phyloP scores from a whole-genome alignment of 768 basidiomycete species.

The Leucogyrophana mollusca region DNA sequence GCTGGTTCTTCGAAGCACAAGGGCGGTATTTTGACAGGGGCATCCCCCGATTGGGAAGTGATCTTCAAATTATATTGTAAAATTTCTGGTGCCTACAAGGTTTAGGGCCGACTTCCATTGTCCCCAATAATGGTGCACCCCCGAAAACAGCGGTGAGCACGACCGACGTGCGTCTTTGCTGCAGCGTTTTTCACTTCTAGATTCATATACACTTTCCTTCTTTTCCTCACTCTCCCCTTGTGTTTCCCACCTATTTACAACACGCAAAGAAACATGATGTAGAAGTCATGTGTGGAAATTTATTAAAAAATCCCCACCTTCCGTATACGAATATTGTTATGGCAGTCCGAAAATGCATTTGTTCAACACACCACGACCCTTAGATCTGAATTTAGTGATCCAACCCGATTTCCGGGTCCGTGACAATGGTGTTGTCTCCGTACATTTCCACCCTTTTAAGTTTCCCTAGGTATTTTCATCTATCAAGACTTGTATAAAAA shows the following conservation, averaged over 20 bases:
- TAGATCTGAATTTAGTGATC: constrained; percentile 72
- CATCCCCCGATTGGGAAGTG: constrained; percentile 18
- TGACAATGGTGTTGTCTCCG: constrained; percentile 38
- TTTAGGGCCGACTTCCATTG: constrained; percentile 10
- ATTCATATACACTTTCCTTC: constrained; percentile 1
- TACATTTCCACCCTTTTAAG: constrained; percentile 38
- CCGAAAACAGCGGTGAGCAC: no score
- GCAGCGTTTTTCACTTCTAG: no score
- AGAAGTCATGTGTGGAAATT: constrained; percentile 29
- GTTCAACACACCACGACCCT: constrained; percentile 62
- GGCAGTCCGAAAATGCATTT: constrained; percentile 39
- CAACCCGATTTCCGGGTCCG: constrained; percentile 41
- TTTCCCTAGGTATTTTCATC: constrained; percentile 30
- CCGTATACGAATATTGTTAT: constrained; percentile 37
- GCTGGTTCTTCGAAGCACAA: constrained; percentile 19
- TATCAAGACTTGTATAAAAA: constrained; percentile 47
- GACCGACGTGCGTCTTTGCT: no score
- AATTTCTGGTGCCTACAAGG: constrained; percentile 3
- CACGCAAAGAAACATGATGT: constrained; percentile 23
- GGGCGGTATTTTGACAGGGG: constrained; percentile 17
- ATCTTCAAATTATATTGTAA: constrained; percentile 21
- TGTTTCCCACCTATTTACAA: constrained; percentile 20
- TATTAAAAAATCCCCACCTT: constrained; percentile 47
- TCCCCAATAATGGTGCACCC: not conserved
- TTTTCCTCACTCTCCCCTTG: constrained; percentile 3